phyloP scores from a whole-genome alignment of 1,284 basidiomycete species.

The Ganoderma leucocontextum region DNA sequence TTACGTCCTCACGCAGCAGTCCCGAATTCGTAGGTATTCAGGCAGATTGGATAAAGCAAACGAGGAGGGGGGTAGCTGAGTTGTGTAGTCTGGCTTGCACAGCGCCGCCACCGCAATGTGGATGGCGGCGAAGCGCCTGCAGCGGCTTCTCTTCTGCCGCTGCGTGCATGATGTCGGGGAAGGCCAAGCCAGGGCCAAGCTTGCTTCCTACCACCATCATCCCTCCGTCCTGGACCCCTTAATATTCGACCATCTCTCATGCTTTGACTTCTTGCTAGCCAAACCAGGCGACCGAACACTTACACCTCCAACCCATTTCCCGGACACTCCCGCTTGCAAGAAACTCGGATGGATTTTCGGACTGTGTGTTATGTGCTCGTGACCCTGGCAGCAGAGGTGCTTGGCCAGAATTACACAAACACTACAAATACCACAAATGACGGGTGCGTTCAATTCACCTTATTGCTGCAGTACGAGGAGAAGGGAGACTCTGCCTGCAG shows the following conservation, averaged over 20 bases:
- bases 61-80: no score
- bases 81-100: not conserved
- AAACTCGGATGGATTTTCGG: slow-evolving; percentile 16
- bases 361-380: slow-evolving; percentile 13
- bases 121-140: not conserved
- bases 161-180: not conserved
- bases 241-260: not conserved
- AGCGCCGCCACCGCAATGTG: not conserved
- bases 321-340: not conserved
- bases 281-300: not conserved
- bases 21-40: not conserved
- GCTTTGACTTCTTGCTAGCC: not conserved
- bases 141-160: not conserved
- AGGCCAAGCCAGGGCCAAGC: slow-evolving; percentile 1
- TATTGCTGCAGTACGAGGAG: not conserved
- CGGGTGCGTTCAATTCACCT: slow-evolving; percentile 22
- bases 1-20: no score
- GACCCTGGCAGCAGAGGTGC: slow-evolving; percentile 4
- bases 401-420: slow-evolving; percentile 20
- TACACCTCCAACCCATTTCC: not conserved
- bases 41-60: not conserved
- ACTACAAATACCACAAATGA: slow-evolving; percentile 23
- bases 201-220: not conserved
- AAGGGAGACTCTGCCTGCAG: not conserved
- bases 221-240: not conserved